Evolutionary conservation across 441 rosid genomes (phyloP).

Genomic region (Populus hybrid): DNA sequence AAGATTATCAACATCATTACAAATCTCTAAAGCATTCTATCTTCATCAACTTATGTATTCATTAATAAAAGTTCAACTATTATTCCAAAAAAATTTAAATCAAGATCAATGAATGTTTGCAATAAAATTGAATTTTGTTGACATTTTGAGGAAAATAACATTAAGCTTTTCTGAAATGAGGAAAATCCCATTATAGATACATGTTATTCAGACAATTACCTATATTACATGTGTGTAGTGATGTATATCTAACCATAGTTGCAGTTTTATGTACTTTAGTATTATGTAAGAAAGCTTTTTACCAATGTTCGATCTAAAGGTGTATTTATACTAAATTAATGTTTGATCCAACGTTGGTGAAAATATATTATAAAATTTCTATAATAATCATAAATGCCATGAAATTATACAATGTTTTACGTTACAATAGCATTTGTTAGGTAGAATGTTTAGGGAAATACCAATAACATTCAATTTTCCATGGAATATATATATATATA

Average conservation of each 20-base stretch:
- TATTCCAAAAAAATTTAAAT: too few relatives aligned
- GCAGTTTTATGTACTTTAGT: not conserved
- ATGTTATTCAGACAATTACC: not conserved
- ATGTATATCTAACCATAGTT: not conserved
- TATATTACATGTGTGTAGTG: not conserved
- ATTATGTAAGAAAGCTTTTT: not conserved
- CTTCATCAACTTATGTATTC: too few relatives aligned
- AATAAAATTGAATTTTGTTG: not conserved
- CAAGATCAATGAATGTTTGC: not conserved
- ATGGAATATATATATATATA: too few relatives aligned
- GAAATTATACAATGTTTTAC: not conserved
- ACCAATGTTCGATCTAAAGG: not conserved
- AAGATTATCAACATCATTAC: too few relatives aligned
- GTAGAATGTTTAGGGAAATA: not conserved
- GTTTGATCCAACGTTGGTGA: not conserved
- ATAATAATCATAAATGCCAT: not conserved
- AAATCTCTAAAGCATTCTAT: too few relatives aligned
- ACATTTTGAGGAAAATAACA: not conserved
- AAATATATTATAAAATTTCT: not conserved
- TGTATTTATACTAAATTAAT: not conserved
- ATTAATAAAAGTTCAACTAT: too few relatives aligned
- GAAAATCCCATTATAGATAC: not conserved
- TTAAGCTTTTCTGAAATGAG: not conserved
- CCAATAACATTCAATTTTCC: too few relatives aligned
- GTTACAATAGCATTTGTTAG: not conserved